Conservation (phyloP, 306 rosid genomes). For the Corylus avellana region DNA sequence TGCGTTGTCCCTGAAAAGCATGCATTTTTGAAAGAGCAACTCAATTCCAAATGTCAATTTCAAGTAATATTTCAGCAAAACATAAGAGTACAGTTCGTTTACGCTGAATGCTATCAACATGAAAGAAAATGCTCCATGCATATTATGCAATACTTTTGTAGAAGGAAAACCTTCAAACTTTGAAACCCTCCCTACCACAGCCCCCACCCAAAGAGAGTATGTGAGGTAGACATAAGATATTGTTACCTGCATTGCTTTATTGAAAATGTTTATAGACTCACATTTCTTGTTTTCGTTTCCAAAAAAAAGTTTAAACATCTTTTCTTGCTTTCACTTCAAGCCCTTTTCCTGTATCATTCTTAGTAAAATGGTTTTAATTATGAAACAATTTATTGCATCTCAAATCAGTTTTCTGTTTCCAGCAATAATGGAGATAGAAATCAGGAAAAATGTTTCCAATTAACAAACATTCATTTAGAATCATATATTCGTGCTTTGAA, state of each 20-base stretch:
- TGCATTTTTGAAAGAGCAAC: slow-evolving; percentile 21
- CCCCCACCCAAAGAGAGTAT: not conserved
- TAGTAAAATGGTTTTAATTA: not conserved
- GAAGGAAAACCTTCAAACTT: not conserved
- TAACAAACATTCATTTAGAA: not conserved
- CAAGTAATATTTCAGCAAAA: not conserved
- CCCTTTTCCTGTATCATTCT: not conserved
- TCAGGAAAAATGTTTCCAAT: not conserved
- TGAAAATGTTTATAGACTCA: not conserved
- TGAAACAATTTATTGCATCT: not conserved
- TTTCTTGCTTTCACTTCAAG: not conserved
- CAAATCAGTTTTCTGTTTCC: not conserved
- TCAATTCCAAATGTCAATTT: slow-evolving; percentile 21
- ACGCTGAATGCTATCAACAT: not conserved
- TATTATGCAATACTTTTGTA: not conserved
- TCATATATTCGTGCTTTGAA: not conserved
- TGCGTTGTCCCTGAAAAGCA: slow-evolving; percentile 72
- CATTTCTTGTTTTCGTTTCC: not conserved
- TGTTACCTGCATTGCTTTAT: not conserved
- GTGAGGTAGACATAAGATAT: not conserved
- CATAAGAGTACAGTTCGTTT: no score
- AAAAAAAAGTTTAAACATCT: not conserved
- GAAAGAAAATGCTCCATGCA: not conserved
- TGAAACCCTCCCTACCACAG: not conserved
- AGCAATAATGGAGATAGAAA: not conserved